phyloP scores from a whole-genome alignment of 2,329 filamentous ascomycete genomes.

The Gnomoniopsis sp. region DNA sequence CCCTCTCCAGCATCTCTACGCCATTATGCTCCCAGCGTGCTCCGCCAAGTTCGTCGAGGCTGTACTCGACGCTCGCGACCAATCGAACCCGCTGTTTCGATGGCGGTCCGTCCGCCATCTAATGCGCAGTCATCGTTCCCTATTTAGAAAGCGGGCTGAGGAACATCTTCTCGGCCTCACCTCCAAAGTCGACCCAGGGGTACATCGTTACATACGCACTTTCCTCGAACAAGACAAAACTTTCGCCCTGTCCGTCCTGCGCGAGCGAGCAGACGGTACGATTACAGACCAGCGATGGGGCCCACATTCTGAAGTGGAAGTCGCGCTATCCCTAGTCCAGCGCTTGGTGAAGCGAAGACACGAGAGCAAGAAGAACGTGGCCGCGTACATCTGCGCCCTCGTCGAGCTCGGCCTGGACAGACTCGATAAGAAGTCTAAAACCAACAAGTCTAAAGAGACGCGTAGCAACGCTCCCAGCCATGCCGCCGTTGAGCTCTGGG shows the following conservation, averaged over 20 bases:
- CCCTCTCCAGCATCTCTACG: conserved; percentile 7
- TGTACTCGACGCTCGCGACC: background rate
- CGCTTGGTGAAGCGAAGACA: background rate
- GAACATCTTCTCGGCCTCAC: conserved; percentile 1
- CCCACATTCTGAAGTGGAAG: background rate
- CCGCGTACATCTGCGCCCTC: background rate
- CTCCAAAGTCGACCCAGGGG: background rate
- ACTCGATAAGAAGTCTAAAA: background rate
- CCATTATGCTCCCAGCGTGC: conserved; percentile 6
- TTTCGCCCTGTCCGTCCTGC: conserved; percentile 1
- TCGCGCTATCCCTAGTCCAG: conserved; percentile 1
- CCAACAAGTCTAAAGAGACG: background rate
- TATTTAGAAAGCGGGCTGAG: background rate
- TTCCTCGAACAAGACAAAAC: background rate
- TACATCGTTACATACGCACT: background rate
- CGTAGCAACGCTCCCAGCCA: background rate
- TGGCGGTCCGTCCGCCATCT: background rate
- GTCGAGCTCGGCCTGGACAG: conserved; percentile 4
- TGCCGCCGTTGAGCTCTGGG: background rate
- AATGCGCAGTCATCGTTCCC: background rate
- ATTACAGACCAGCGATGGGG: conserved; percentile 5
- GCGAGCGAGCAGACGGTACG: conserved; percentile 2
- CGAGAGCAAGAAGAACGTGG: background rate
- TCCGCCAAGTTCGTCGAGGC: conserved; percentile 1
- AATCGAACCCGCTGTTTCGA: conserved; percentile 5